phyloP scores from a whole-genome alignment of 176 grass and related monocot species.

The Themeda triandra region DNA sequence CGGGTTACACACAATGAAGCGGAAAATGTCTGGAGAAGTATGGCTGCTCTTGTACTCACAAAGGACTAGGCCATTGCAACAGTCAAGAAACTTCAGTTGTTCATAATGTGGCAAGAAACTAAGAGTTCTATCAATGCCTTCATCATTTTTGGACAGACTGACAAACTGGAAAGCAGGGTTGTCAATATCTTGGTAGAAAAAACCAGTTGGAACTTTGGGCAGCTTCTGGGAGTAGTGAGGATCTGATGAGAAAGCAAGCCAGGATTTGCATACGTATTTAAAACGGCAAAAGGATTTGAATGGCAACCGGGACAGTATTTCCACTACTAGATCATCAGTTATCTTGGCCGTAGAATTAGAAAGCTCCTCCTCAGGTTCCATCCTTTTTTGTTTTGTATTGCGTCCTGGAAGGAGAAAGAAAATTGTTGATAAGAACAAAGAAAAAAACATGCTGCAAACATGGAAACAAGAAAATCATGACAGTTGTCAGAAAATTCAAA shows the following conservation, averaged over 20 bases:
- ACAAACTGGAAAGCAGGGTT: slow-evolving; percentile 2
- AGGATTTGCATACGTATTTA: slow-evolving; percentile 38
- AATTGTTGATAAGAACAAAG: neutral
- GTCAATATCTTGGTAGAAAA: slow-evolving; percentile 14
- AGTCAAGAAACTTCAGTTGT: slow-evolving; percentile 30
- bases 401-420: neutral
- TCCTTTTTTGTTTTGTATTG: neutral
- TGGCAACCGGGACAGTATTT: slow-evolving; percentile 44
- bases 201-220: slow-evolving; percentile 29
- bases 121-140: slow-evolving; percentile 1
- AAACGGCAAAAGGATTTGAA: slow-evolving; percentile 42
- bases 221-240: slow-evolving; percentile 29
- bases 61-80: slow-evolving; percentile 54
- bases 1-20: slow-evolving; percentile 44
- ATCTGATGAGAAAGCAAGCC: slow-evolving; percentile 45
- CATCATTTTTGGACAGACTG: neutral
- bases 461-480: neutral
- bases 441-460: neutral
- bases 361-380: neutral
- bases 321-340: slow-evolving; percentile 29
- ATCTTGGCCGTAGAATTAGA: neutral
- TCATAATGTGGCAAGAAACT: slow-evolving; percentile 30
- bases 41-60: slow-evolving; percentile 15
- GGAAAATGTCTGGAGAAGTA: neutral
- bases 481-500: neutral